phyloP scores from a whole-genome alignment of 2,329 filamentous ascomycete species.

The Alternaria hordeiaustralica region DNA sequence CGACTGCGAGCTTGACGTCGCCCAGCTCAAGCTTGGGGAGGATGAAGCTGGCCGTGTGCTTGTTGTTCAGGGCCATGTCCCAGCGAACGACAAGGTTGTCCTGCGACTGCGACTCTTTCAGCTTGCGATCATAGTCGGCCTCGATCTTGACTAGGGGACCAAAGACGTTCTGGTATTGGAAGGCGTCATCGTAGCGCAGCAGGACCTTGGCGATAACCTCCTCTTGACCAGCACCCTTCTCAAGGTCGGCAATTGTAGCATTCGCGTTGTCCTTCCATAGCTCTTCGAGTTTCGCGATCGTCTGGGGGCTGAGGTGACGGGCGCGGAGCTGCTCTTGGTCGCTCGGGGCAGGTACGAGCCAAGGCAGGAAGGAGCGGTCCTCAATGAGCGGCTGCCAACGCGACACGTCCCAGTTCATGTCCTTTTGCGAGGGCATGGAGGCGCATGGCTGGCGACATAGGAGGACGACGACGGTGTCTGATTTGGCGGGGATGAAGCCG shows the following conservation, averaged over 20 bases:
- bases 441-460: conserved; percentile 97
- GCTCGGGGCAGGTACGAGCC: conserved; percentile 87
- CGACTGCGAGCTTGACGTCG: conserved; percentile 96
- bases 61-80: conserved; percentile 96
- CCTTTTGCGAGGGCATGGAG: conserved; percentile 92
- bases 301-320: conserved; percentile 88
- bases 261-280: conserved; percentile 96
- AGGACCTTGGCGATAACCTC: conserved; percentile 94
- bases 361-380: conserved; percentile 91
- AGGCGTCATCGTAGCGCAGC: conserved; percentile 94
- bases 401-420: conserved; percentile 99
- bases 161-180: conserved; percentile 98
- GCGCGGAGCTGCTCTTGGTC: conserved; percentile 97
- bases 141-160: conserved; percentile 98
- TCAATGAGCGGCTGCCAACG: conserved; percentile 98
- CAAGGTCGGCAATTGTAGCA: conserved; percentile 87
- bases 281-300: conserved; percentile 95
- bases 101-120: conserved; percentile 97
- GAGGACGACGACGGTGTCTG: conserved; percentile 95
- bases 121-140: conserved; percentile 97
- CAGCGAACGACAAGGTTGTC: conserved; percentile 93
- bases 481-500: conserved; percentile 98
- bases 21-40: conserved; percentile 96
- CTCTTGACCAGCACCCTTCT: conserved; percentile 89
- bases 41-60: conserved; percentile 93